Evolutionary conservation across 257 asterid genomes (phyloP), one percentile per base, ranked within the genome.

Genomic region (Ajuga chamaepitys): DNA sequence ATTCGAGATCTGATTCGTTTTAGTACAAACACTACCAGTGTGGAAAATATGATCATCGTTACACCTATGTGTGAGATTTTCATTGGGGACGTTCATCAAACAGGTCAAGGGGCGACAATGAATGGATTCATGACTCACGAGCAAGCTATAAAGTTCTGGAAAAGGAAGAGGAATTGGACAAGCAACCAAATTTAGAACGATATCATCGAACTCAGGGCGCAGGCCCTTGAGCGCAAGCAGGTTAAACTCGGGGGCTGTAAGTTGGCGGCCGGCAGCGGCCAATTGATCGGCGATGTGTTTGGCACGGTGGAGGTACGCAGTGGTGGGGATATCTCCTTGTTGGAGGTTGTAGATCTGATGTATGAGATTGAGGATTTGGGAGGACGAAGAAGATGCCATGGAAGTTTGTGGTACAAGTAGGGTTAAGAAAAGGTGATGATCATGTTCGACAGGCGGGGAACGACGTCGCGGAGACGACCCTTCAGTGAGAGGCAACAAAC

Each of bases 221-320:
- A 70, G 55, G 20, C 74, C 74, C 37, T 51, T 70, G 34, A 70
- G 47, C 1, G 34, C 55, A 18, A 70, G 30, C 10, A 70, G 25
- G 55, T 60, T 70, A 20, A 70, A 50, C 9, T 59, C 74, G 1
- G 55, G 13, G 54, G 26, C 55, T 0, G 74, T 37, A 8, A 50
- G 7, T 0, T 68, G 62, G 17, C 74, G 62, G 0, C 74, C 69
- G 2, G 55, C 54, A 16, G 41, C 63, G 7, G 46, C 35, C 34
- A 70, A 40, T 9, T 60, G 68, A 25, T 51, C 35, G 1, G 56
- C 53, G 1, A 70, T 14, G 62, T 12, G 13, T 9, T 24, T 48
- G 3, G 74, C 74, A 24, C n/a, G 21, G 74, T 70, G 62, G 24
- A 70, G 74, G 38, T 60, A 70, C 21, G 74, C 55, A 4, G 55